phyloP scores from a whole-genome alignment of 2,329 filamentous ascomycete species.

The Ascochyta lentis region DNA sequence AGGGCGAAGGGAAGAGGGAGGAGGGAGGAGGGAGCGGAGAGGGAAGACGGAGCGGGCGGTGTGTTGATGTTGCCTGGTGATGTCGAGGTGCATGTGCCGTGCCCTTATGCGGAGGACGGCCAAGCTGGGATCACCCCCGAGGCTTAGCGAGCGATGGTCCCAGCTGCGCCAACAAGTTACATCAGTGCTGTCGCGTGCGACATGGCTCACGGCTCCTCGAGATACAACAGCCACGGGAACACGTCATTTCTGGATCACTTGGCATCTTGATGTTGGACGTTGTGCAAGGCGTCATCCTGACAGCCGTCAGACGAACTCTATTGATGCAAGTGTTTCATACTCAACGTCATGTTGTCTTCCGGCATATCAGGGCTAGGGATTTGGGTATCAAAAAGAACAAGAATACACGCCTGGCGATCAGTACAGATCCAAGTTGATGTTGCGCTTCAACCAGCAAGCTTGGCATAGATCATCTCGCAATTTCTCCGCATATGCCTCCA shows the following conservation, averaged over 20 bases:
- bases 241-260: conserved; percentile 27
- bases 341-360: background rate
- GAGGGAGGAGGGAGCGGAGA: background rate
- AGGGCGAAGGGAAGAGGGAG: background rate
- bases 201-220: background rate
- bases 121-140: conserved; percentile 19
- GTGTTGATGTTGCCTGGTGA: conserved; percentile 14
- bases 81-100: conserved; percentile 17
- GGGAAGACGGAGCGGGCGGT: conserved; percentile 5
- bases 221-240: conserved; percentile 28
- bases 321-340: background rate
- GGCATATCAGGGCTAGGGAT: background rate
- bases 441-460: conserved; percentile 34
- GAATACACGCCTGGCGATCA: background rate
- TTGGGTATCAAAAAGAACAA: background rate
- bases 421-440: conserved; percentile 15
- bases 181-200: conserved; percentile 23
- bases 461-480: conserved; percentile 30
- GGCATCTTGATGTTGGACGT: background rate
- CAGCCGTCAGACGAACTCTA: background rate
- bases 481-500: conserved; percentile 38
- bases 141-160: conserved; percentile 28
- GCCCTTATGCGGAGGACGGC: conserved; percentile 9
- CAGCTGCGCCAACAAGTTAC: conserved; percentile 25
- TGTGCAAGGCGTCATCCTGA: background rate